A percentile compares a stretch with the other conserved stretches of the same genome.
These are phyloP conservation scores for Annulohypoxylon bovei DNA, from an alignment of 495 filamentous ascomycete species.

Conservation along the genomic window DNA sequence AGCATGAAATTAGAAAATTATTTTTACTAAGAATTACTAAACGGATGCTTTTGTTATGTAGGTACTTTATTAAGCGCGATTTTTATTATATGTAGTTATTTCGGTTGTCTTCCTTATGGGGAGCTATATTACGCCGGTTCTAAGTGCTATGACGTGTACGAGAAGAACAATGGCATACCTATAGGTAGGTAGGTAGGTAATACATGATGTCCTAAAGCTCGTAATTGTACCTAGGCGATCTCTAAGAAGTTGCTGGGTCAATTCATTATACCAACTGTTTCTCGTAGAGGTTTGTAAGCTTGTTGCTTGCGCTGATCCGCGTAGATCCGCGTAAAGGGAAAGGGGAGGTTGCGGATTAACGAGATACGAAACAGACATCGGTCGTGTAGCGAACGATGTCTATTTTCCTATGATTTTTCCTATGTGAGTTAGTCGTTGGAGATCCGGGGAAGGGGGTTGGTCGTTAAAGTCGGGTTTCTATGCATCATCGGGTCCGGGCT, in stretches of 20 bases:
- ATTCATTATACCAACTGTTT: not conserved
- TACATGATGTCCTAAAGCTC: not conserved
- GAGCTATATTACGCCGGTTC: not conserved
- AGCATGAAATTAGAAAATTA: constrained; percentile 10
- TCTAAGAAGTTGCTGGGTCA: no score
- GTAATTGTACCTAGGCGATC: not conserved
- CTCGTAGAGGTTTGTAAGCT: not conserved
- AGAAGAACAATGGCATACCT: not conserved
- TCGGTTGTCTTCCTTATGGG: not conserved
- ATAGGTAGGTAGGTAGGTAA: not conserved
- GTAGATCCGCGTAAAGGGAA: not conserved
- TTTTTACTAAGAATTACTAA: not conserved
- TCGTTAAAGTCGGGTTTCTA: constrained; percentile 29
- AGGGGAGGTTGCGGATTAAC: not conserved
- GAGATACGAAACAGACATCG: constrained; percentile 19
- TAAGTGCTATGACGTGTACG: not conserved
- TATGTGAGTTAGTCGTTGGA: constrained; percentile 14
- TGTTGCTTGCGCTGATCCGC: constrained; percentile 11
- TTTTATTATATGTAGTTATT: constrained; percentile 1
- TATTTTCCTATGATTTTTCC: not conserved
- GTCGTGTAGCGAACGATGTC: not conserved
- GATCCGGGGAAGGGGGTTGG: constrained; percentile 38
- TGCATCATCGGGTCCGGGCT: constrained; percentile 28
- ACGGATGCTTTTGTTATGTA: not conserved
- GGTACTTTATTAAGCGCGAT: not conserved